Base-by-base conservation (phyloP, 2,329 filamentous ascomycete species). In the Reticulascus tulasneorum region DNA sequence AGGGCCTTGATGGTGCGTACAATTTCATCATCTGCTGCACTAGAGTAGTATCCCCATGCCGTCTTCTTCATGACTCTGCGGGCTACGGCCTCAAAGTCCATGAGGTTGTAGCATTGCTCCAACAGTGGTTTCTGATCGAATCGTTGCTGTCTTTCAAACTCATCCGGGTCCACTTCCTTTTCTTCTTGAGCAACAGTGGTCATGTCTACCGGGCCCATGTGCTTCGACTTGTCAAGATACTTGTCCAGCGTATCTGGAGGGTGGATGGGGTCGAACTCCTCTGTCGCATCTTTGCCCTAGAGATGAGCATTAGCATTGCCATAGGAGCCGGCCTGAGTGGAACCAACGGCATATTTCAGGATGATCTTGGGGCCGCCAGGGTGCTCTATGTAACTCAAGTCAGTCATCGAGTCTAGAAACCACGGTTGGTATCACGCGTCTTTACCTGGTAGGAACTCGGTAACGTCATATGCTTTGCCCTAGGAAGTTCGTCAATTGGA, bases 11-110 rank as follows among this genome's bases (percentile, higher is more conserved):
- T n/a, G 17, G 15, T 15, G 59, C 77, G 54, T 58, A 87, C 84
- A 63, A 91, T 89, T 62, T 91, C 86, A 54, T 94, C 87, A 55
- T 93, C 87, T 0, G 91, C 88, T 38, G 87, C 91, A 55, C 86
- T 93, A 1, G 88, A 95, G 63, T 98, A 98, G 67, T 98, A 98
- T 18, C 86, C 93, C 93, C 93, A 98, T 0, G 91, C 91, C 2
- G 83, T 84, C 69, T 86, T 94, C 76, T 94, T 96, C 91, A 97
- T 96, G 38, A 94, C 79, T 24, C 79, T 73, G 51, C 84, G 81
- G 6, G 93, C 93, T 23, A 97, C 91, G 4, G 87, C 81, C 71
- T 98, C 93, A 59, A 98, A 98, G 65, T 98, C 93, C 67, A 93
- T 78, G 42, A 96, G 66, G 59, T 96, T 96, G 64, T 90, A 95